Base-by-base conservation (phyloP, 2,329 filamentous ascomycete genomes). In the Trichophyton rubrum region DNA sequence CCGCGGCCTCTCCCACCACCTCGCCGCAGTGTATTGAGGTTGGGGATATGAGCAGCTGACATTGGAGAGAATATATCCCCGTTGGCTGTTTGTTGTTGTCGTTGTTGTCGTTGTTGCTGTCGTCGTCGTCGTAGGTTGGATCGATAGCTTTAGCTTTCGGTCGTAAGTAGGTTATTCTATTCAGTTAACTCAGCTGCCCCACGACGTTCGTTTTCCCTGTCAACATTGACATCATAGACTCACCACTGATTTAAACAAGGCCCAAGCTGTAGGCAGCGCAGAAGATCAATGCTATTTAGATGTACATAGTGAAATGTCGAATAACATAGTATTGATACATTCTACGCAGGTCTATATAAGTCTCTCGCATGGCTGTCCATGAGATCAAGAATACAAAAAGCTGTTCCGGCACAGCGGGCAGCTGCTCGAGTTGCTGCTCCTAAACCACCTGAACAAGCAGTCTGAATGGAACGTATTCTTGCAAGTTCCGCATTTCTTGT, bases 361-460 rank as follows among this genome's bases (percentile, higher is more conserved):
- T 2, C 53, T 24, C 47, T 27, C 41, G 11, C 9, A 33, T 47
- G 55, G 53, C 33, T 24, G 49, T 49, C 3, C 30, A 41, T 35
- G 17, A 5, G 6, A 59, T 72, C 66, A 80, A 64, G 77, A 79
- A 73, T 84, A 85, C 65, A 82, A 82, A 72, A 96, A 96, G 22
- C 88, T 86, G 71, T 95, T 96, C 67, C 93, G 82, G 75, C 93
- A 99, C 65, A 99, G 78, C 56, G 93, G 93, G 74, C 93, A 99
- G 56, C 87, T 92, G 68, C 88, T 93, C 69, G 89, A 86, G 73
- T 89, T 95, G 71, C 90, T 96, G 67, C 82, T 92, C 79, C 89
- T 88, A 79, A 99, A 97, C 93, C 93, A 99, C 75, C 92, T 91
- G 78, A 90, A 96, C 74, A 99, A 75, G 75, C 93, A 99, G 1